These are phyloP conservation scores for Aspergillus vadensis DNA, from an alignment of 2,329 filamentous ascomycete genomes.

Conservation along the genomic window DNA sequence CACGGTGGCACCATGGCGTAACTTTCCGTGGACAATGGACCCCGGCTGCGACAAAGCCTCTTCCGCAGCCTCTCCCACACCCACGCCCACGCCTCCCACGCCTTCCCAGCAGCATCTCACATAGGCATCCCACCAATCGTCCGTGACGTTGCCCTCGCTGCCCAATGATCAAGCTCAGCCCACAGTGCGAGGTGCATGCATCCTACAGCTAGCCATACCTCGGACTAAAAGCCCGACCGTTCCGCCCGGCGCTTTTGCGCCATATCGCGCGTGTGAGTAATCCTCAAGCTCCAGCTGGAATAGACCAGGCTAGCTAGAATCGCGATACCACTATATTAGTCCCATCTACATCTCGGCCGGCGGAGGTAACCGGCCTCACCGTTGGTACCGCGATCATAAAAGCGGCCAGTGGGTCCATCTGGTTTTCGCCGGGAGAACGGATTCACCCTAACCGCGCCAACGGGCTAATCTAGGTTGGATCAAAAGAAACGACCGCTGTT, in stretches of 20 bases:
- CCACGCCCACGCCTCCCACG: background rate
- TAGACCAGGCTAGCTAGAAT: background rate
- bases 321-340: background rate
- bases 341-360: background rate
- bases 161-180: background rate
- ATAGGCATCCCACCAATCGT: background rate
- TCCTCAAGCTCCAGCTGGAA: background rate
- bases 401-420: background rate
- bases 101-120: background rate
- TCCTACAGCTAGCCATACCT: background rate
- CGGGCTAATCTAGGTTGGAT: background rate
- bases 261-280: background rate
- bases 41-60: conserved; percentile 1
- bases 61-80: background rate
- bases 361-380: background rate
- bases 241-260: background rate
- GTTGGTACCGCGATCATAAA: background rate
- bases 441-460: background rate
- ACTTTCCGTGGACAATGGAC: background rate
- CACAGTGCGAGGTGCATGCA: background rate
- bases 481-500: background rate
- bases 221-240: background rate
- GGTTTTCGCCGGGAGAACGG: background rate
- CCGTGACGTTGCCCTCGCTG: background rate
- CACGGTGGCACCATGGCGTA: background rate